Evolutionary conservation across 495 filamentous ascomycete genomes (phyloP).

Genomic region (Hyaloscypha finlandica): DNA sequence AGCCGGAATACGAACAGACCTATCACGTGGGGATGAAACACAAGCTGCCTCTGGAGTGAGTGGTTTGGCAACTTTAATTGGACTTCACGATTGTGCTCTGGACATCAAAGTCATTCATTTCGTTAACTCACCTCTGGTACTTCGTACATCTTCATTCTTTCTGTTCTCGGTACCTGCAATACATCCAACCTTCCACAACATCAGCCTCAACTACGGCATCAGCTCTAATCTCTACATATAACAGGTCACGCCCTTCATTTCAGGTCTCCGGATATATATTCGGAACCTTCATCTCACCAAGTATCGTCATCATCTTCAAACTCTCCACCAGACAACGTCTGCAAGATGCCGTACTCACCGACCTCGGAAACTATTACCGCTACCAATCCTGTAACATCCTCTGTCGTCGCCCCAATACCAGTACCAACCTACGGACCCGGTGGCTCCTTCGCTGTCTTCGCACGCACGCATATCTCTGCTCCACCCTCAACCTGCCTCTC

Average conservation of each 20-base stretch:
- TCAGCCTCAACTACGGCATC: conserved; percentile 5
- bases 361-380: neutral
- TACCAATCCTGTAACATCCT: conserved; percentile 9
- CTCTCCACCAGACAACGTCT: neutral
- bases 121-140: neutral
- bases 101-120: neutral
- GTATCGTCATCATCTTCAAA: neutral
- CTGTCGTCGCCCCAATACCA: conserved; percentile 10
- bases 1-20: neutral
- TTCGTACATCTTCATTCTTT: neutral
- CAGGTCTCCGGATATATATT: no score
- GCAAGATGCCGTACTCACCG: conserved; percentile 12
- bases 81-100: neutral
- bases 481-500: conserved; percentile 1
- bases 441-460: conserved; percentile 19
- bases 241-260: no score
- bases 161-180: neutral
- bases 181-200: neutral
- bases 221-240: neutral
- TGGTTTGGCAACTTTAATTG: neutral
- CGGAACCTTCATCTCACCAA: no score
- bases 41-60: neutral
- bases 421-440: conserved; percentile 19
- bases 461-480: conserved; percentile 11
- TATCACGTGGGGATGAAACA: neutral